phyloP scores from a whole-genome alignment of 1,139 yeast species.

The Candida sojae region DNA sequence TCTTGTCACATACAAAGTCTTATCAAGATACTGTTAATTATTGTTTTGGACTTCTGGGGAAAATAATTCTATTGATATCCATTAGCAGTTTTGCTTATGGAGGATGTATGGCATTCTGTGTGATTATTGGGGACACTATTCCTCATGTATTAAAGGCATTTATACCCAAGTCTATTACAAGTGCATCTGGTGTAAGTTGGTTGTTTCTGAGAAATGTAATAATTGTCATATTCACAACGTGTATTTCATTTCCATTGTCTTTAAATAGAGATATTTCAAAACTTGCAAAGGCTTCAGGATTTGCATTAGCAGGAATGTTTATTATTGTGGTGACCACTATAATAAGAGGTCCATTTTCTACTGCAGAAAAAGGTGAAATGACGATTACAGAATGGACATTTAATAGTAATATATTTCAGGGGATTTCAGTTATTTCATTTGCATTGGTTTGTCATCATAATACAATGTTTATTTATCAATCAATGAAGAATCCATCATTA shows the following conservation, averaged over 20 bases:
- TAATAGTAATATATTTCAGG: conserved; percentile 75
- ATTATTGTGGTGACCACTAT: conserved; percentile 75
- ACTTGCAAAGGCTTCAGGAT: conserved; percentile 83
- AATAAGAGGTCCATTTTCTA: conserved; percentile 67
- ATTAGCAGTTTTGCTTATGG: conserved; percentile 93
- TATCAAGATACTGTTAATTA: conserved; percentile 85
- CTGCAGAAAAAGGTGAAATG: conserved; percentile 49
- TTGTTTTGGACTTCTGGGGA: conserved; percentile 78
- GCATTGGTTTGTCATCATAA: conserved; percentile 95
- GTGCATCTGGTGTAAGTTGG: conserved; percentile 41
- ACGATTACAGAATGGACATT: conserved; percentile 52
- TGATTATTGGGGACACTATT: conserved; percentile 91
- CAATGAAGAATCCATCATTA: conserved; percentile 73
- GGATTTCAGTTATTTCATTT: conserved; percentile 87
- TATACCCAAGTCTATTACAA: conserved; percentile 52
- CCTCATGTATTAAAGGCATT: conserved; percentile 83
- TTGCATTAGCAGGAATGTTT: conserved; percentile 84
- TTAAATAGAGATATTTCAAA: conserved; percentile 80
- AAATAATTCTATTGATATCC: conserved; percentile 64
- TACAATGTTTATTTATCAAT: conserved; percentile 84
- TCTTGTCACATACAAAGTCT: conserved; percentile 70
- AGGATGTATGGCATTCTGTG: conserved; percentile 92
- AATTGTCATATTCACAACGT: conserved; percentile 66
- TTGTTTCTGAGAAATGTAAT: conserved; percentile 66
- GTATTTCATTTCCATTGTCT: conserved; percentile 82